These are phyloP conservation scores for Lithocarpus polystachyus DNA, from an alignment of 306 rosid species.

Conservation along the genomic window DNA sequence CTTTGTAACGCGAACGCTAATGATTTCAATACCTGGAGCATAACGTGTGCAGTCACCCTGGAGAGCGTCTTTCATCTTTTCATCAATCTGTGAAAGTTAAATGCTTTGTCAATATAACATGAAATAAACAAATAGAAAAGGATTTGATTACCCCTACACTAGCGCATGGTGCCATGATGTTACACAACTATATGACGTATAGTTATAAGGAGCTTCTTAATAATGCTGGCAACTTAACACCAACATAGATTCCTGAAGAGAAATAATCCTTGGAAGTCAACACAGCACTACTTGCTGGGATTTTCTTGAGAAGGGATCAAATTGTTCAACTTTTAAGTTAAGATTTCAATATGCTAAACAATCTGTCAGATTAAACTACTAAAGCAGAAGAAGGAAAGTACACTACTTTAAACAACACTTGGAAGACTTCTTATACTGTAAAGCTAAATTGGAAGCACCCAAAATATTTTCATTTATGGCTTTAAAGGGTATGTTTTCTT, in stretches of 20 bases:
- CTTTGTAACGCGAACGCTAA: slow-evolving; percentile 88
- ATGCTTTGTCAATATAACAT: slow-evolving; percentile 5
- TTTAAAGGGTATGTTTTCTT: no score
- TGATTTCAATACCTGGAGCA: slow-evolving; percentile 92
- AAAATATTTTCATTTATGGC: no score
- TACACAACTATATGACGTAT: neutral
- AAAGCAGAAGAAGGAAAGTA: neutral
- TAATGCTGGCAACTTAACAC: neutral
- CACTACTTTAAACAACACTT: no score
- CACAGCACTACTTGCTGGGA: neutral
- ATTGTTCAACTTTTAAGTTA: neutral
- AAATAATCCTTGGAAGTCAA: no score
- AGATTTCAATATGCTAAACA: slow-evolving; percentile 7
- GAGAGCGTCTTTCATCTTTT: slow-evolving; percentile 92
- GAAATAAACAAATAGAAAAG: neutral
- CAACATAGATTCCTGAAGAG: neutral
- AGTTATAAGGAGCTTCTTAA: neutral
- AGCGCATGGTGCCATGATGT: neutral
- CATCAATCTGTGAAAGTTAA: slow-evolving; percentile 71
- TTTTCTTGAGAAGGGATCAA: neutral
- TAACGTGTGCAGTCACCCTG: slow-evolving; percentile 89
- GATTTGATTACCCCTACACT: neutral
- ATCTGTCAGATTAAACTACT: neutral
- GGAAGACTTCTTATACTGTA: no score
- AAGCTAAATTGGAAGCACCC: no score